Evolutionary conservation across 176 grass and related monocot species (phyloP).

Genomic region (Bonia amplexicaulis): DNA sequence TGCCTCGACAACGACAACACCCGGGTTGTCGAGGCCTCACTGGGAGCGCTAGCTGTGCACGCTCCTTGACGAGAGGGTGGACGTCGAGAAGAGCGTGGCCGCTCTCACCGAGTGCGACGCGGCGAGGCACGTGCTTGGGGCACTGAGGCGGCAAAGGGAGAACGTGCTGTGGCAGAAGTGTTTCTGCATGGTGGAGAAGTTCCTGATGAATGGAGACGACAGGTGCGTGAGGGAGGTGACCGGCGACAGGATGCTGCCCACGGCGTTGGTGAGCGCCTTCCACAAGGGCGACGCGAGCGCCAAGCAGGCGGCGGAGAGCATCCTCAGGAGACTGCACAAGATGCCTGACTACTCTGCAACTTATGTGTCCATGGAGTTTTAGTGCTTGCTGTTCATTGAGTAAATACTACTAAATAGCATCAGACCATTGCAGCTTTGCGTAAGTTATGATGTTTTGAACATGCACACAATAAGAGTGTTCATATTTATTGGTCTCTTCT

Average conservation of each 20-base stretch:
- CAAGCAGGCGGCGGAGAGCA: constrained; percentile 67
- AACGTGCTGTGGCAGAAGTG: constrained; percentile 58
- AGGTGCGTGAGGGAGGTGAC: constrained; percentile 45
- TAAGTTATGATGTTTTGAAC: constrained; percentile 1
- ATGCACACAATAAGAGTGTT: background rate
- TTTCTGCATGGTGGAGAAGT: constrained; percentile 75
- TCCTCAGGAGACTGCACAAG: constrained; percentile 66
- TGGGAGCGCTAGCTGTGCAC: constrained; percentile 68
- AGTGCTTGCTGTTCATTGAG: background rate
- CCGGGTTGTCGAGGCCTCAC: constrained; percentile 53
- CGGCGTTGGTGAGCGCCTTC: constrained; percentile 59
- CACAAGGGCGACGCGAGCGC: constrained; percentile 57
- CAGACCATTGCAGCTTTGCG: background rate
- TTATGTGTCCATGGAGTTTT: constrained; percentile 47
- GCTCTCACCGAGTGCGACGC: constrained; percentile 29
- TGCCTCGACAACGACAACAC: constrained; percentile 57
- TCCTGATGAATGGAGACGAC: constrained; percentile 53
- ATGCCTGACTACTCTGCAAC: constrained; percentile 50
- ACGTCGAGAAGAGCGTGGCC: constrained; percentile 55
- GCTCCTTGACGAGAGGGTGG: constrained; percentile 70
- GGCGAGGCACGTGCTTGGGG: constrained; percentile 40
- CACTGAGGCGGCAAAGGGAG: constrained; percentile 60
- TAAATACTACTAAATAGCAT: background rate
- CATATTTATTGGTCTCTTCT: background rate
- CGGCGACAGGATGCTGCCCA: constrained; percentile 53